Percentiles rank a stretch among this genome's conserved stretches.
Conservation (phyloP, 805 yeast species). For the Ogataea paradorogensis region DNA sequence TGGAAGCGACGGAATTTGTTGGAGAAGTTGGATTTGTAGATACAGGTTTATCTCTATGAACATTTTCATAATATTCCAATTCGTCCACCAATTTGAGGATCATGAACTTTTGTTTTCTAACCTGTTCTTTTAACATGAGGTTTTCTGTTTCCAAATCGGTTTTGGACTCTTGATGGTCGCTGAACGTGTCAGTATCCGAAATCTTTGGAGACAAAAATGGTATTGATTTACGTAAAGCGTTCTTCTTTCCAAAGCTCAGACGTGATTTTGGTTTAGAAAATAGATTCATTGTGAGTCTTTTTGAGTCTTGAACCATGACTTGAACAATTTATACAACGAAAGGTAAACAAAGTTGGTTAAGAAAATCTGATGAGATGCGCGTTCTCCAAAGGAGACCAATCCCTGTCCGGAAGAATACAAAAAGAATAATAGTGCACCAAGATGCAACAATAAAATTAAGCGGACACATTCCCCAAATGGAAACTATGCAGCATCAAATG, state of each 20-base stretch:
- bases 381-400: too few species aligned
- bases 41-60: background rate
- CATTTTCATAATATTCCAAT: conserved; percentile 15
- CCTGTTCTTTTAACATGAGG: conserved; percentile 26
- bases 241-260: background rate
- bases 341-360: background rate
- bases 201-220: conserved; percentile 1
- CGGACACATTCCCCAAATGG: too few species aligned
- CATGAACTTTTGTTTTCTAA: conserved; percentile 25
- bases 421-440: too few species aligned
- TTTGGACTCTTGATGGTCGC: background rate
- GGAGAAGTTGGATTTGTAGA: conserved; percentile 5
- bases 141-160: conserved; percentile 17
- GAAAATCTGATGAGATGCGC: too few species aligned
- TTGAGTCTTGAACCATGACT: background rate
- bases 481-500: too few species aligned
- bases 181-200: background rate
- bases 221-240: background rate
- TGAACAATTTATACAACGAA: background rate
- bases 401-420: too few species aligned
- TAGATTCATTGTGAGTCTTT: conserved; percentile 4
- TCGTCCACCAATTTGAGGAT: conserved; percentile 24
- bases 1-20: conserved; percentile 12
- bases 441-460: too few species aligned
- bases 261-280: conserved; percentile 13